A percentile compares a stretch with the other conserved stretches of the same genome.
These are phyloP conservation scores for Sporothrix luriei DNA, from an alignment of 2,329 filamentous ascomycete species.

Conservation along the genomic window DNA sequence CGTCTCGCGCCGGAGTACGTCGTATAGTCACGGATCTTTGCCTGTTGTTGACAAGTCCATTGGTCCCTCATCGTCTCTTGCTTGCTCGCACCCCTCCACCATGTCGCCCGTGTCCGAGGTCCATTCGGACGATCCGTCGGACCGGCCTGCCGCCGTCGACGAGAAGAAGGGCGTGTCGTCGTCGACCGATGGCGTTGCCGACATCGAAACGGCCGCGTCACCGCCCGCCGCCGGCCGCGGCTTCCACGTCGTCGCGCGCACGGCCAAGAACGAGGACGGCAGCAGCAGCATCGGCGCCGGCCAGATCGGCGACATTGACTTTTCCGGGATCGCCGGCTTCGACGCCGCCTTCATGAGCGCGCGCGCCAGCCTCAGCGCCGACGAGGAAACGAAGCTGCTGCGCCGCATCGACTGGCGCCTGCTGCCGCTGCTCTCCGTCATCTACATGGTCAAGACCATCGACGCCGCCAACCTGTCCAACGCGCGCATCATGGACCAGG, in stretches of 20 bases:
- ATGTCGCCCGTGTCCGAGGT: background rate
- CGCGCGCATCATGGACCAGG: conserved; percentile 49
- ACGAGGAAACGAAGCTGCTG: conserved; percentile 34
- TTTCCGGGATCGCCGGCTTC: conserved; percentile 25
- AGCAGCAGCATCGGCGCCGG: background rate
- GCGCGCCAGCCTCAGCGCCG: conserved; percentile 27
- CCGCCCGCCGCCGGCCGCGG: no score
- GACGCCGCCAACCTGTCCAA: conserved; percentile 43
- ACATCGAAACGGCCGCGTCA: background rate
- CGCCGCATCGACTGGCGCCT: conserved; percentile 34
- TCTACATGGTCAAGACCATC: conserved; percentile 36
- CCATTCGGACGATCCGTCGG: background rate
- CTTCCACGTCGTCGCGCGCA: conserved; percentile 8
- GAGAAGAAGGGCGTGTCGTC: conserved; percentile 7
- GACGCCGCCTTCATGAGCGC: conserved; percentile 31
- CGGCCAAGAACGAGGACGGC: background rate
- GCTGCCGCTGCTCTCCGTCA: conserved; percentile 32
- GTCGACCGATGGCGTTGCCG: background rate
- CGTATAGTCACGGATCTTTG: no score
- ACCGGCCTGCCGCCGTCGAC: background rate
- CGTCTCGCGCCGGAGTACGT: no score
- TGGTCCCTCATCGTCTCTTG: no score
- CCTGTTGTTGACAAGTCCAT: no score
- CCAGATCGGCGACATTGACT: background rate
- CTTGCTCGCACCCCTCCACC: background rate